phyloP scores from a whole-genome alignment of 352 stramenopile species.

The Blastocystis sp. region DNA sequence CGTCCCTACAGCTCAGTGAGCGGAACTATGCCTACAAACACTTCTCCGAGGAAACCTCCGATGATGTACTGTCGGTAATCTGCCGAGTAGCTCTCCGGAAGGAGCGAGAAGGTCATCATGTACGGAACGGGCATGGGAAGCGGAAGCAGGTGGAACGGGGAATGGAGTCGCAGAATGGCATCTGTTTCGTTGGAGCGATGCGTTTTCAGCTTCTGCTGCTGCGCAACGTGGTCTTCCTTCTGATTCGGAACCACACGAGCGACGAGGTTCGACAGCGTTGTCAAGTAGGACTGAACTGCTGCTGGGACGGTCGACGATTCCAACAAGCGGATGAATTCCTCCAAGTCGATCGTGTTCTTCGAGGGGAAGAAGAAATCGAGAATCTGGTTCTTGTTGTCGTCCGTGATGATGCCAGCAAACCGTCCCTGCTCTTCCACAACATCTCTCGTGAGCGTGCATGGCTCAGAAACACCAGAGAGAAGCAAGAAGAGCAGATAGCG shows the following conservation, averaged over 20 bases:
- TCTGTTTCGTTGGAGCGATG: neutral
- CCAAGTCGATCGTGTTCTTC: neutral
- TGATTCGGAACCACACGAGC: neutral
- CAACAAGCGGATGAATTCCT: neutral
- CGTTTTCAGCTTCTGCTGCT: neutral
- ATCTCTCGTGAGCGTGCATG: neutral
- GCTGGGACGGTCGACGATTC: neutral
- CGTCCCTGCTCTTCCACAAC: neutral
- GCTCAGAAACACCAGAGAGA: neutral
- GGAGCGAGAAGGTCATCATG: neutral
- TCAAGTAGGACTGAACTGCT: neutral
- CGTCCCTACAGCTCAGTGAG: neutral
- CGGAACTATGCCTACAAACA: neutral
- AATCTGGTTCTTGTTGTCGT: neutral
- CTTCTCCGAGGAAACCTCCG: neutral
- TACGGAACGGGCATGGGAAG: neutral
- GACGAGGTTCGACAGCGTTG: neutral
- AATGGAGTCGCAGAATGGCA: neutral
- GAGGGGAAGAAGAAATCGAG: slow-evolving; percentile 22
- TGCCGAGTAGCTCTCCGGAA: neutral
- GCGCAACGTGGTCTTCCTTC: neutral
- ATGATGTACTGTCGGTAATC: slow-evolving; percentile 34
- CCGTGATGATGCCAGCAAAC: neutral
- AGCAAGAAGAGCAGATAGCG: neutral
- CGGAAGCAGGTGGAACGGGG: slow-evolving; percentile 20